These are phyloP conservation scores for Cordyceps javanica DNA, from an alignment of 2,329 filamentous ascomycete genomes.

Conservation along the genomic window DNA sequence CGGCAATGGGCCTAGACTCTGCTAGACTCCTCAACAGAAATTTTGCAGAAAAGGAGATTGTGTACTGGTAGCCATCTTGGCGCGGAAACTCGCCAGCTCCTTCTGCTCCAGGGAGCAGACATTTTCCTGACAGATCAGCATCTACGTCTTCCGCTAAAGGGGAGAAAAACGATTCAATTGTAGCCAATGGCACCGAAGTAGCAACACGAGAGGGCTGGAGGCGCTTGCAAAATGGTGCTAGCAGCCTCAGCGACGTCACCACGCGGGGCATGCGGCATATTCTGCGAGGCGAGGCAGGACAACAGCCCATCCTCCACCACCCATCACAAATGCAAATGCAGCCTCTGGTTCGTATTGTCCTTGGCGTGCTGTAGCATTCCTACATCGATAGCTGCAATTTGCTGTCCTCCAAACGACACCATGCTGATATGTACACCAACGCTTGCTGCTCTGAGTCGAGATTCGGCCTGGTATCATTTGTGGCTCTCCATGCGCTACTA, in stretches of 20 bases:
- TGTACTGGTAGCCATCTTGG: background rate
- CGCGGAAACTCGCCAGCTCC: background rate
- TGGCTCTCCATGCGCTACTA: background rate
- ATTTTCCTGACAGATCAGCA: background rate
- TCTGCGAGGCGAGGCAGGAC: background rate
- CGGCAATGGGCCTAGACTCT: background rate
- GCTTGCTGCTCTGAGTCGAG: background rate
- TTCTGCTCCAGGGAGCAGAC: background rate
- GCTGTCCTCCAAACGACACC: background rate
- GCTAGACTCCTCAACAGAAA: background rate
- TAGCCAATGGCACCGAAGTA: background rate
- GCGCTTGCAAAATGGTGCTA: constrained; percentile 2
- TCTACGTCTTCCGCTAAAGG: too few species aligned
- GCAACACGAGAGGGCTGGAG: background rate
- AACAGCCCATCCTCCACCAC: constrained; percentile 1
- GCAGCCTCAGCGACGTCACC: constrained; percentile 8
- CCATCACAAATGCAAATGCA: background rate
- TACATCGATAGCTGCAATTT: background rate
- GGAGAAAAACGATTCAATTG: background rate
- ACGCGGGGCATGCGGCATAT: constrained; percentile 12
- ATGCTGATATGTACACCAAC: background rate
- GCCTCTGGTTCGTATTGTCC: constrained; percentile 6
- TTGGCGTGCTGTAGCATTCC: background rate
- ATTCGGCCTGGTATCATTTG: background rate
- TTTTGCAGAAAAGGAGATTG: background rate